Evolutionary conservation across 148 eudicot genomes (phyloP), one percentile per base, ranked within the genome.

Genomic region (Camellia lanceoleosa): DNA sequence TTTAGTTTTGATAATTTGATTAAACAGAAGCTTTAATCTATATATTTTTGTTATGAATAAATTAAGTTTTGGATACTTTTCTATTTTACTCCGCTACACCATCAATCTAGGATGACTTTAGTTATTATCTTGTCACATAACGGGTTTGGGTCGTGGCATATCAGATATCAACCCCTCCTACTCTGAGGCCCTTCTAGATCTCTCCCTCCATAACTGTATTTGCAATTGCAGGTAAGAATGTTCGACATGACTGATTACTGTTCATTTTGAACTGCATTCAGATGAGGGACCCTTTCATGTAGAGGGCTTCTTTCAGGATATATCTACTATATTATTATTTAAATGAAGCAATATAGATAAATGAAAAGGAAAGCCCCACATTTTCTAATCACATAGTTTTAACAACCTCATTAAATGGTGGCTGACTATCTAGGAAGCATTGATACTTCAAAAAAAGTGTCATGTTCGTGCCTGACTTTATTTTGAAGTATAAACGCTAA

Each of bases 371-470:
- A 49, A 46, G 61, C 56, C 12, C 12, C 38, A 73, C 20, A 59
- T 70, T 80, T 65, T 23, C 52, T 78, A 69, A 38, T 80, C 86
- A 80, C 77, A 72, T 42, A n/a, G 46, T 42, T 52, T 52, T 19
- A 61, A 16, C 73, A 54, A 54, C 73, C 64, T 49, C 38, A 43
- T 66, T 18, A 56, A 47, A 49, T 18, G 58, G 74, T 8, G n/a
- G 38, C 0, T 23, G 0, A 23, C 0, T 23, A 23, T 23, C 30
- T 23, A 23, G 30, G 0, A 23, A 23, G 0, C 30, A 23, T 23
- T 23, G 30, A 0, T 23, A 23, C 0, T 23, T 23, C 30, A 23
- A 23, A 23, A 23, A 0, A 23, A 23, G 30, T 23, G 30, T 23
- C 30, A 23, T 23, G 30, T 23, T 23, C 0, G 30, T 23, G 30